Conservation (phyloP, 495 filamentous ascomycete genomes). For the Lepraria neglecta region DNA sequence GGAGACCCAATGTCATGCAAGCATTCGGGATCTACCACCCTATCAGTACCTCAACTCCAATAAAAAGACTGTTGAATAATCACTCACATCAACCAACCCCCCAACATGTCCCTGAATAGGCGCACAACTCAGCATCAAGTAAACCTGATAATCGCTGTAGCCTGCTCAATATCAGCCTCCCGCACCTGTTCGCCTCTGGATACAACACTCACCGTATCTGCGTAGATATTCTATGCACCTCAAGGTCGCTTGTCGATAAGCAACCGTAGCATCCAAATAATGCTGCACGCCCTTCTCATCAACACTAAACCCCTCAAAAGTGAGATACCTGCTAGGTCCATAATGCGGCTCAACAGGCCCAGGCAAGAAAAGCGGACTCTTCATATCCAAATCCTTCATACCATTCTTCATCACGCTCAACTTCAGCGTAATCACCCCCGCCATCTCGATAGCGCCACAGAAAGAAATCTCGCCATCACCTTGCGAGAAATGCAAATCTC, state of each 20-base stretch:
- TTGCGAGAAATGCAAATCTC: conserved; percentile 85
- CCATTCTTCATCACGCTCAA: conserved; percentile 84
- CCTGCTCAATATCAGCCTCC: not conserved
- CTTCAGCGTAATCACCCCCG: conserved; percentile 86
- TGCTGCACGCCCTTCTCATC: conserved; percentile 90
- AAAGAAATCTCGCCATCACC: conserved; percentile 94
- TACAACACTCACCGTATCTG: conserved; percentile 48
- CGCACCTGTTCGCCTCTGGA: too few relatives aligned
- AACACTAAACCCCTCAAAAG: conserved; percentile 92
- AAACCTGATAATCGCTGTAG: conserved; percentile 75
- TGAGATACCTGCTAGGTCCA: conserved; percentile 76
- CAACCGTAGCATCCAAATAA: conserved; percentile 87
- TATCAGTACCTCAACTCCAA: not conserved
- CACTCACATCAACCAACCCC: conserved; percentile 81
- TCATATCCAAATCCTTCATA: conserved; percentile 68
- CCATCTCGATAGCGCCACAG: conserved; percentile 97
- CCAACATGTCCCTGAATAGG: conserved; percentile 89
- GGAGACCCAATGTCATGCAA: conserved; percentile 82
- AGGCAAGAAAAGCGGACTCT: conserved; percentile 81
- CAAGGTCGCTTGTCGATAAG: conserved; percentile 80
- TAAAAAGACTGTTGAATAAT: not conserved
- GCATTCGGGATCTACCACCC: conserved; percentile 51
- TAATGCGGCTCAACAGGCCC: conserved; percentile 91
- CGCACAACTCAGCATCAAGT: conserved; percentile 81
- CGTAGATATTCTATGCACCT: conserved; percentile 81